Conservation (phyloP, 768 basidiomycete species). For the Phaffia tasmanica region DNA sequence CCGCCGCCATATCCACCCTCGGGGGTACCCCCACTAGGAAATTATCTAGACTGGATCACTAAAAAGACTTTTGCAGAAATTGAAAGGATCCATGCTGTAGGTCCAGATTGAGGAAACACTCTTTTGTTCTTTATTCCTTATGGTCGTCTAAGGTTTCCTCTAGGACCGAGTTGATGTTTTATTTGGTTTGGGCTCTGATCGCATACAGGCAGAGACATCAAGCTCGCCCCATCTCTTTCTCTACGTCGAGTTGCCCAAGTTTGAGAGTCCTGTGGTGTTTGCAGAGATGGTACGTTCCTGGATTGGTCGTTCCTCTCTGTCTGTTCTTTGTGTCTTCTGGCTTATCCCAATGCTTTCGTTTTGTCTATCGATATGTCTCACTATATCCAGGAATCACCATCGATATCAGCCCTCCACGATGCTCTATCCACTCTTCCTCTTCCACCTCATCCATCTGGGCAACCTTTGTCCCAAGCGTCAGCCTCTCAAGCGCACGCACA, state of each 20-base stretch:
- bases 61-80: conserved; percentile 86
- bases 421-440: conserved; percentile 29
- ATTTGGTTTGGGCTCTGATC: not conserved
- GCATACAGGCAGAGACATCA: conserved; percentile 65
- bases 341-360: not conserved
- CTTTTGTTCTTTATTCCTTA: not conserved
- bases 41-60: conserved; percentile 84
- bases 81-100: conserved; percentile 82
- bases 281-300: conserved; percentile 63
- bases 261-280: conserved; percentile 94
- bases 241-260: conserved; percentile 88
- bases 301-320: not conserved
- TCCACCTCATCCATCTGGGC: conserved; percentile 31
- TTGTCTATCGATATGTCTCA: not conserved
- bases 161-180: not conserved
- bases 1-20: no score
- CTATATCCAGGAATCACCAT: conserved; percentile 8
- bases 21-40: no score
- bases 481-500: conserved; percentile 19
- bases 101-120: conserved; percentile 31
- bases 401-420: not conserved
- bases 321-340: not conserved
- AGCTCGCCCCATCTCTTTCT: conserved; percentile 91
- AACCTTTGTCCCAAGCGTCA: conserved; percentile 19
- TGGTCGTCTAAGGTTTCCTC: not conserved